phyloP scores from a whole-genome alignment of 1,139 yeast genomes.

The Hansenula lynferdii region DNA sequence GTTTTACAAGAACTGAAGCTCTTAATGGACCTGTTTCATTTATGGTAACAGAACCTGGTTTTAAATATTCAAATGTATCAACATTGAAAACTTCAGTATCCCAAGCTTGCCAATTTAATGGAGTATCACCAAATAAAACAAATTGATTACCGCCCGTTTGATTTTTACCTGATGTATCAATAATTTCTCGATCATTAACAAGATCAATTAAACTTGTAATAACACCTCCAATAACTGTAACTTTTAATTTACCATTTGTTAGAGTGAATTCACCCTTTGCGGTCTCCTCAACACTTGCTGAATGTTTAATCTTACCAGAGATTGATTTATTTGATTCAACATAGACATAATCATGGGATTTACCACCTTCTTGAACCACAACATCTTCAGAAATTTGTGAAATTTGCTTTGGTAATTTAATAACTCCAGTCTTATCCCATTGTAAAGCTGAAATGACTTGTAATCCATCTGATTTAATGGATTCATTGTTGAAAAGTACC shows the following conservation, averaged over 20 bases:
- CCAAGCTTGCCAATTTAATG: conserved; percentile 93
- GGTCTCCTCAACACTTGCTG: conserved; percentile 40
- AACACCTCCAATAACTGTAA: conserved; percentile 55
- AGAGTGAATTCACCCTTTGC: conserved; percentile 42
- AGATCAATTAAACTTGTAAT: conserved; percentile 65
- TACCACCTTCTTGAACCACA: conserved; percentile 8
- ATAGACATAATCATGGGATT: conserved; percentile 18
- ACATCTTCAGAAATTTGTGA: conserved; percentile 8
- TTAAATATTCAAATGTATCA: conserved; percentile 55
- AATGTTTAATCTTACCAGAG: conserved; percentile 30
- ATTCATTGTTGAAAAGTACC: conserved; percentile 26
- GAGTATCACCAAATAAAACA: conserved; percentile 82
- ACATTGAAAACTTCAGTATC: conserved; percentile 89
- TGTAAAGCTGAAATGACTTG: conserved; percentile 49
- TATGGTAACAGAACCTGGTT: conserved; percentile 44
- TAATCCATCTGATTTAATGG: conserved; percentile 5
- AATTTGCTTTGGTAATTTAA: conserved; percentile 30
- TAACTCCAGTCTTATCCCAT: conserved; percentile 59
- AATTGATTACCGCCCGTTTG: conserved; percentile 70
- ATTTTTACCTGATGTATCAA: conserved; percentile 51
- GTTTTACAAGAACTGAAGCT: conserved; percentile 57
- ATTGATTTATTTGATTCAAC: conserved; percentile 3
- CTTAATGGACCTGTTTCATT: conserved; percentile 52
- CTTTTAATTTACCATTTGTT: conserved; percentile 57
- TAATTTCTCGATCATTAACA: conserved; percentile 56